These are phyloP conservation scores for Xenosphaeropsis pyriputrescens DNA, from an alignment of 2,329 filamentous ascomycete genomes.

Conservation along the genomic window DNA sequence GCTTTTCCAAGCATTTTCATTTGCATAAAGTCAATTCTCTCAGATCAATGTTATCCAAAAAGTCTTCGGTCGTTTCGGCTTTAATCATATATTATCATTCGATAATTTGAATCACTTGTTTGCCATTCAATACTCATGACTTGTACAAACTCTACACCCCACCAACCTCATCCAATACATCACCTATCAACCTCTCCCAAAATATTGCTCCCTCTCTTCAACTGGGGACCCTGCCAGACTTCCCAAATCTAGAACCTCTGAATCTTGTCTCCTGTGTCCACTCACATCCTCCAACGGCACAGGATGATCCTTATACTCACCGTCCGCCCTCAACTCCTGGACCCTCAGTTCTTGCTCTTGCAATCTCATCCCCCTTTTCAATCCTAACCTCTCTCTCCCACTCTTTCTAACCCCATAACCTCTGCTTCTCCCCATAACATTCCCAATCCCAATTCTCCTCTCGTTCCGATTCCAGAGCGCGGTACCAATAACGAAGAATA, in stretches of 20 bases:
- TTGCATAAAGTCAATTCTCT: no score
- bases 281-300: slow-evolving; percentile 1
- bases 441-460: slow-evolving; percentile 14
- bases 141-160: no score
- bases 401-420: slow-evolving; percentile 16
- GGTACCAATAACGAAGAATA: slow-evolving; percentile 10
- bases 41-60: no score
- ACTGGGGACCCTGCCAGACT: slow-evolving; percentile 11
- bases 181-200: slow-evolving; percentile 7
- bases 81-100: no score
- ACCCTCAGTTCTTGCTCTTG: slow-evolving; percentile 9
- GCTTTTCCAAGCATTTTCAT: no score
- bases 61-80: no score
- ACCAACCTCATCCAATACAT: no score
- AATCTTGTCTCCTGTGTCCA: slow-evolving; percentile 1
- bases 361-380: slow-evolving; percentile 10
- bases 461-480: slow-evolving; percentile 13
- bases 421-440: slow-evolving; percentile 14
- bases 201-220: slow-evolving; percentile 7
- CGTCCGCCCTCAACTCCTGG: slow-evolving; percentile 6
- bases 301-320: slow-evolving; percentile 10
- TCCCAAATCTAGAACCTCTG: slow-evolving; percentile 9
- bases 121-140: no score
- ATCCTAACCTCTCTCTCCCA: slow-evolving; percentile 12
- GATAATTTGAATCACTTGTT: no score